Percentiles rank a stretch among this genome's conserved stretches.
These are phyloP conservation scores for Uncinocarpus reesii DNA, from an alignment of 2,329 filamentous ascomycete species.

Conservation along the genomic window DNA sequence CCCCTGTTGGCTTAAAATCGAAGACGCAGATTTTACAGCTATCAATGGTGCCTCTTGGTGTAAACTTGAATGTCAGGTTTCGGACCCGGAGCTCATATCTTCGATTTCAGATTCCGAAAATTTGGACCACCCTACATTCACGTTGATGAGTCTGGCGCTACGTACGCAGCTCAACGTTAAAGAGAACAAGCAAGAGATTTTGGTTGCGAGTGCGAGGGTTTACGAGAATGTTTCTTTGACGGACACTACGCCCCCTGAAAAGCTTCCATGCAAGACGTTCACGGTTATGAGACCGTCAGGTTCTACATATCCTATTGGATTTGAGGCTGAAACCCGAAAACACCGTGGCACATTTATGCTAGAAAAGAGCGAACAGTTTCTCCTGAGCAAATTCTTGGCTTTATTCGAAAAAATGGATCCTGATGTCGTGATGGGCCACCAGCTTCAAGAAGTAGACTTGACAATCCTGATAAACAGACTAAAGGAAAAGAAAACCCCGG, in stretches of 20 bases:
- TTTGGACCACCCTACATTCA: conserved; percentile 73
- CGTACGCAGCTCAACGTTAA: conserved; percentile 80
- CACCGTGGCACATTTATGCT: conserved; percentile 68
- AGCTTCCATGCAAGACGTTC: conserved; percentile 79
- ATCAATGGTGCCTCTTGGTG: conserved; percentile 93
- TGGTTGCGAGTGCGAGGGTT: conserved; percentile 80
- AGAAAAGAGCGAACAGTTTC: conserved; percentile 71
- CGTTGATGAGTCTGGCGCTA: conserved; percentile 88
- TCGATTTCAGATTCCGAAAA: conserved; percentile 67
- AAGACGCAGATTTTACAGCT: conserved; percentile 69
- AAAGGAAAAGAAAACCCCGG: conserved; percentile 79
- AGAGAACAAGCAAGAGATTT: conserved; percentile 91
- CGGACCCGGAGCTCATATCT: conserved; percentile 65
- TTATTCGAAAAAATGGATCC: conserved; percentile 81
- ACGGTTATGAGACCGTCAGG: conserved; percentile 78
- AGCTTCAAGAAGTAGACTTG: conserved; percentile 95
- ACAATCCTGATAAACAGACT: conserved; percentile 79
- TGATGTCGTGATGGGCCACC: conserved; percentile 86
- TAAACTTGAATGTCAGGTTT: conserved; percentile 80
- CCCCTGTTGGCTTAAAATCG: conserved; percentile 90
- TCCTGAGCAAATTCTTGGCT: conserved; percentile 80
- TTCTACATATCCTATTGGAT: conserved; percentile 69
- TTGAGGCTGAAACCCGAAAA: conserved; percentile 66
- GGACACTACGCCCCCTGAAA: conserved; percentile 80
- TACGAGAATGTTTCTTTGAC: conserved; percentile 83